Evolutionary conservation across 129 eudicot species (phyloP), one percentile per base, ranked within the genome.

Genomic region (Heracleum sosnowskyi): DNA sequence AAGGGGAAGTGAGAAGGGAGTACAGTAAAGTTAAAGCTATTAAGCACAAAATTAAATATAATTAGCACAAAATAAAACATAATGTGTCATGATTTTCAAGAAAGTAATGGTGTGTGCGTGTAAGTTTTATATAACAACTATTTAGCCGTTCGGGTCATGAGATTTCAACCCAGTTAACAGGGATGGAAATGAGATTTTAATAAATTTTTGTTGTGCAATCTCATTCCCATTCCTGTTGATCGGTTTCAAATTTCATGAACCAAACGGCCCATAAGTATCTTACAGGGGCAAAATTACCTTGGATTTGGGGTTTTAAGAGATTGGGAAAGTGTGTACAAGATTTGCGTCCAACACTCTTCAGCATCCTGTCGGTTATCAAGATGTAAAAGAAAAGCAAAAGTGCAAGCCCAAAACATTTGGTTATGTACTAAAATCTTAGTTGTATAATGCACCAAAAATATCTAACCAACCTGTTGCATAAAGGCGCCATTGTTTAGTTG

Each of bases 291-390:
- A 78, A 76, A 79, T 40, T 88, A 92, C 97, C 96, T 86, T 66
- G 97, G 79, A 85, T 76, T 79, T 75, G 96, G 86, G 35, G 91
- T 80, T 78, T 76, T 88, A 29, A 95, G 91, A 63, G 92, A 86
- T 84, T 84, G 92, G 16, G 98, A 91, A 79, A 95, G 98, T 26
- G 98, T 95, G 83, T 88, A 88, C 69, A 95, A 66, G 69, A 95
- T 88, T 81, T 95, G 98, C 9, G 98, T 84, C 98, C 98, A 95
- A 76, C 98, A 95, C 86, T 95, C 98, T 89, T 95, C 98, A 75
- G 98, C 98, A 79, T 95, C 98, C 98, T 95, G 86, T 62, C 46
- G 77, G n/a, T 81, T 41, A 71, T 46, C 37, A 60, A 66, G 37
- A 69, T 46, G 29, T 68, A 47, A 72, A 49, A 68, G 18, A 57